Conservation (phyloP, 352 stramenopile genomes). For the Peronospora farinosa region DNA sequence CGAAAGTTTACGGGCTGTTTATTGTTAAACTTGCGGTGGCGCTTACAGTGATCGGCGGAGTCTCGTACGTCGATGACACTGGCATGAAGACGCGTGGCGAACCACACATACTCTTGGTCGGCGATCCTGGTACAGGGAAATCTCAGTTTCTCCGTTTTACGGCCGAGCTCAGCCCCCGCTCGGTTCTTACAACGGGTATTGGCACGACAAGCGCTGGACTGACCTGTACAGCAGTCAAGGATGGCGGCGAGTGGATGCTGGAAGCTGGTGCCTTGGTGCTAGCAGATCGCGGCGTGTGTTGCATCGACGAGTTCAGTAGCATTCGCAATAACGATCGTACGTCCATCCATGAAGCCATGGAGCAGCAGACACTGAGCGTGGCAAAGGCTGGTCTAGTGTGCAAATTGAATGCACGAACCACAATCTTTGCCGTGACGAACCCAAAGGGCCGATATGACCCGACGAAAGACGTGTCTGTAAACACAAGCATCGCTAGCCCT, state of each 20-base stretch:
- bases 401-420: constrained; percentile 93
- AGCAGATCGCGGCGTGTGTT: constrained; percentile 89
- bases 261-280: constrained; percentile 93
- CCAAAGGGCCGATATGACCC: constrained; percentile 85
- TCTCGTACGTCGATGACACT: constrained; percentile 56
- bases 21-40: constrained; percentile 90
- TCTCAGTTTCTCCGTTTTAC: constrained; percentile 96
- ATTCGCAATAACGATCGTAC: constrained; percentile 90
- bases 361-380: constrained; percentile 96
- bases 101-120: constrained; percentile 83
- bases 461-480: constrained; percentile 85
- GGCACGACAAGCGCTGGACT: constrained; percentile 94
- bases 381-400: constrained; percentile 96
- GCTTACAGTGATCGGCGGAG: constrained; percentile 90
- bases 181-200: constrained; percentile 92
- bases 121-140: constrained; percentile 83
- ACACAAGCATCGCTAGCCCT: constrained; percentile 92
- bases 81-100: constrained; percentile 79
- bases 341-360: constrained; percentile 96
- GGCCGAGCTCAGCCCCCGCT: constrained; percentile 89
- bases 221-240: constrained; percentile 94
- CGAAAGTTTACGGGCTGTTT: constrained; percentile 91
- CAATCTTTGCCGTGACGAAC: constrained; percentile 95
- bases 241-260: constrained; percentile 91
- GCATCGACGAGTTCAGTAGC: constrained; percentile 97